phyloP scores from a whole-genome alignment of 306 rosid species.

The Quercus cerris region DNA sequence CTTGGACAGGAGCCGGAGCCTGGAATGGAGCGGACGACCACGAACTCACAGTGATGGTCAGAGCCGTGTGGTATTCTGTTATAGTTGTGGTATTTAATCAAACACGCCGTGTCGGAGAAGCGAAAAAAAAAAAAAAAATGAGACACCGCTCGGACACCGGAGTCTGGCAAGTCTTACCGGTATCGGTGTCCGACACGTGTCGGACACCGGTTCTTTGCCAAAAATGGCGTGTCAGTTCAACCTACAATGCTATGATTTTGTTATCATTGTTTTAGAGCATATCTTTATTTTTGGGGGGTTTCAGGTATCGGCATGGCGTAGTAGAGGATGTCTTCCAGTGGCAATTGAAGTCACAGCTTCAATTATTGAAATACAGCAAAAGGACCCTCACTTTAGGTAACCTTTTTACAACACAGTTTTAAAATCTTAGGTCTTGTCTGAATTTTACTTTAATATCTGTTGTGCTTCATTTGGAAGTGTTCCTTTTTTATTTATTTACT shows the following conservation, averaged over 20 bases:
- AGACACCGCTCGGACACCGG: no score
- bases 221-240: no score
- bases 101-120: no score
- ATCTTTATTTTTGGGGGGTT: neutral
- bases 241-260: neutral
- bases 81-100: no score
- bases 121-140: no score
- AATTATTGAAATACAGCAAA: constrained; percentile 61
- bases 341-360: constrained; percentile 68
- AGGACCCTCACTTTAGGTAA: constrained; percentile 66
- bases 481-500: neutral
- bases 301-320: constrained; percentile 80
- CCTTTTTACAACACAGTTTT: neutral
- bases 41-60: no score
- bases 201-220: no score
- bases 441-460: neutral
- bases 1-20: no score
- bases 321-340: constrained; percentile 83
- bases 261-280: neutral
- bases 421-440: neutral
- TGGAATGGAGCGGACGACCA: no score
- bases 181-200: no score
- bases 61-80: no score
- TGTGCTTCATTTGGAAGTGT: neutral
- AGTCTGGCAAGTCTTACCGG: no score